Conservation (phyloP, 805 yeast genomes). For the Scheffersomyces ergatensis region DNA sequence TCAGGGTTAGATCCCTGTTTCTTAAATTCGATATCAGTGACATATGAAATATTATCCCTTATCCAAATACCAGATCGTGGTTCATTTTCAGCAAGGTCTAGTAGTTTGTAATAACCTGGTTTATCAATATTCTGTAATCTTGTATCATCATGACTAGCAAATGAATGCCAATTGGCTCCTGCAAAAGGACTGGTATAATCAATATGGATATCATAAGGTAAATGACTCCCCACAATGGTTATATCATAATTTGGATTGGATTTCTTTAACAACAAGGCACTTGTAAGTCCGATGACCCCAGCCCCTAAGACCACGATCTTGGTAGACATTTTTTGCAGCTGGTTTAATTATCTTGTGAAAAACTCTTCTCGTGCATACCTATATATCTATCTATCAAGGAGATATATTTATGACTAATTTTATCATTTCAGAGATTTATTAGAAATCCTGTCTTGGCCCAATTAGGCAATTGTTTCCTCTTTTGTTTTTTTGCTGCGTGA, state of each 20-base stretch:
- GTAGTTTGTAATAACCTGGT: slow-evolving; percentile 46
- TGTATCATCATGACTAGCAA: slow-evolving; percentile 43
- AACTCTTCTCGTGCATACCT: too few relatives aligned
- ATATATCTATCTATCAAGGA: too few relatives aligned
- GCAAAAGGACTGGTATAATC: slow-evolving; percentile 67
- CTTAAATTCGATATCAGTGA: slow-evolving; percentile 9
- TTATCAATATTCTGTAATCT: slow-evolving; percentile 43
- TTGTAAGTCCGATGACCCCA: slow-evolving; percentile 38
- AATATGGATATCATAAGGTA: slow-evolving; percentile 55
- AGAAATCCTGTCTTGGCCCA: too few relatives aligned
- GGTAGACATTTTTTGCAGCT: not conserved
- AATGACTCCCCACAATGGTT: slow-evolving; percentile 30
- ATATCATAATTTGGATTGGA: slow-evolving; percentile 17
- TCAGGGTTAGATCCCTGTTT: slow-evolving; percentile 4
- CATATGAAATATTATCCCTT: slow-evolving; percentile 14
- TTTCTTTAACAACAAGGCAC: slow-evolving; percentile 29
- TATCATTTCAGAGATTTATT: too few relatives aligned
- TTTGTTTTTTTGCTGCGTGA: too few relatives aligned
- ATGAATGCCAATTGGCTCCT: slow-evolving; percentile 71
- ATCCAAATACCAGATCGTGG: slow-evolving; percentile 50
- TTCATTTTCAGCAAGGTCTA: slow-evolving; percentile 42
- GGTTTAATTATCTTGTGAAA: too few relatives aligned
- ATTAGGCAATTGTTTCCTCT: too few relatives aligned
- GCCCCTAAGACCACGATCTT: slow-evolving; percentile 25
- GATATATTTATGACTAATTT: too few relatives aligned